A percentile compares a stretch with the other conserved stretches of the same genome.
These are phyloP conservation scores for Xylona heveae DNA, from an alignment of 495 filamentous ascomycete genomes.

Conservation along the genomic window DNA sequence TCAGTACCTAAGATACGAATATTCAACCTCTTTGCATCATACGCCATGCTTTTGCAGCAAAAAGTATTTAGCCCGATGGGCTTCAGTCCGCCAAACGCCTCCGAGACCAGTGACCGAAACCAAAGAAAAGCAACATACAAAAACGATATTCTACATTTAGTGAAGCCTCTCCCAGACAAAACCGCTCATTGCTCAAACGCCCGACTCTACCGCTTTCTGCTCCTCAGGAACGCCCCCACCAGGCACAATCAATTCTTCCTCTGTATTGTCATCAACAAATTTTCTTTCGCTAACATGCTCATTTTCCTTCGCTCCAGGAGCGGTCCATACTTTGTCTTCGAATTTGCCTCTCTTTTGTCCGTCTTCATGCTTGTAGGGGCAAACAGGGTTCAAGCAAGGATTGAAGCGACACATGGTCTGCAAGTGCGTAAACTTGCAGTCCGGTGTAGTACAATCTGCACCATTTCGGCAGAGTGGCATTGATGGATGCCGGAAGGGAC, in stretches of 20 bases:
- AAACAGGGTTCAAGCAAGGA: conserved; percentile 69
- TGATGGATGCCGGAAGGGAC: conserved; percentile 65
- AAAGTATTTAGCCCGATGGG: no score
- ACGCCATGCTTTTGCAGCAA: no score
- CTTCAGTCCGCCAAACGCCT: no score
- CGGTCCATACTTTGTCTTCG: conserved; percentile 79
- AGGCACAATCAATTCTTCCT: conserved; percentile 52
- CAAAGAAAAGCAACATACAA: no score
- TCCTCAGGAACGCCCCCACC: conserved; percentile 18
- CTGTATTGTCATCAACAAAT: conserved; percentile 52
- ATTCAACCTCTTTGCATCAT: no score
- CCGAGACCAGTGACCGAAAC: no score
- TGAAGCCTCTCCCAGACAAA: no score
- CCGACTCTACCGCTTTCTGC: conserved; percentile 11
- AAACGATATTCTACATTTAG: no score
- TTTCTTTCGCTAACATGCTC: conserved; percentile 77
- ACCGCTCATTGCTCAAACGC: conserved; percentile 11
- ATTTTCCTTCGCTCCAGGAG: conserved; percentile 27
- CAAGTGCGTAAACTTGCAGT: conserved; percentile 79
- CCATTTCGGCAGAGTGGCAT: conserved; percentile 84
- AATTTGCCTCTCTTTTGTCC: conserved; percentile 61
- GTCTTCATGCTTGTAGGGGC: conserved; percentile 78
- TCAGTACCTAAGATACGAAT: no score
- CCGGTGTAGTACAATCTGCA: conserved; percentile 61
- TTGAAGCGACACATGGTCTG: conserved; percentile 72